Evolutionary conservation across 441 rosid genomes (phyloP).

Genomic region (Rhodomyrtus psidioides): DNA sequence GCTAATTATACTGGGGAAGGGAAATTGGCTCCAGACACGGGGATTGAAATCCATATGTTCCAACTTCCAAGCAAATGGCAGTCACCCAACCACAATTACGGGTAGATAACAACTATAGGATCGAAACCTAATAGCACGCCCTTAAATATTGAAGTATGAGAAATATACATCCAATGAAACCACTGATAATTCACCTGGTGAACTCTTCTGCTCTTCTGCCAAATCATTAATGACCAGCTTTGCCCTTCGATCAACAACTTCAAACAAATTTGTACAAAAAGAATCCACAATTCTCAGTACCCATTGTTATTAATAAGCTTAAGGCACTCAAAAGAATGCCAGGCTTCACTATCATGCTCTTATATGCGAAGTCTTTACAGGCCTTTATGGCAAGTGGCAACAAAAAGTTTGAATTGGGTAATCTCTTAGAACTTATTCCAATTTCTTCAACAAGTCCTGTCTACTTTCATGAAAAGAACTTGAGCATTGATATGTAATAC

Average conservation of each 20-base stretch:
- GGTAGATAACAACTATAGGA: neutral
- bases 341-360: neutral
- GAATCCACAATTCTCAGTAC: neutral
- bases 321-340: neutral
- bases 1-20: neutral
- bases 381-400: neutral
- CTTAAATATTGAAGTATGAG: neutral
- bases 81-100: neutral
- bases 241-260: slow-evolving; percentile 95
- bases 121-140: neutral
- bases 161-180: neutral
- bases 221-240: too few relatives aligned
- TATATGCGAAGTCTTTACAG: neutral
- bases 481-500: neutral
- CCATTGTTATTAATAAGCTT: neutral
- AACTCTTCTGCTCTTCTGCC: slow-evolving; percentile 56
- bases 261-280: slow-evolving; percentile 61
- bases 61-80: neutral
- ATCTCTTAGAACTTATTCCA: neutral
- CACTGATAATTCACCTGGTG: neutral
- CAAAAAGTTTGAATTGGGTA: neutral
- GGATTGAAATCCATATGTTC: neutral
- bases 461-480: neutral
- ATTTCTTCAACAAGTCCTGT: neutral
- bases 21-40: neutral